Evolutionary conservation across 139 green algal genomes (phyloP), one percentile per base, ranked within the genome.

Genomic region (Auxenochlorella protothecoides): DNA sequence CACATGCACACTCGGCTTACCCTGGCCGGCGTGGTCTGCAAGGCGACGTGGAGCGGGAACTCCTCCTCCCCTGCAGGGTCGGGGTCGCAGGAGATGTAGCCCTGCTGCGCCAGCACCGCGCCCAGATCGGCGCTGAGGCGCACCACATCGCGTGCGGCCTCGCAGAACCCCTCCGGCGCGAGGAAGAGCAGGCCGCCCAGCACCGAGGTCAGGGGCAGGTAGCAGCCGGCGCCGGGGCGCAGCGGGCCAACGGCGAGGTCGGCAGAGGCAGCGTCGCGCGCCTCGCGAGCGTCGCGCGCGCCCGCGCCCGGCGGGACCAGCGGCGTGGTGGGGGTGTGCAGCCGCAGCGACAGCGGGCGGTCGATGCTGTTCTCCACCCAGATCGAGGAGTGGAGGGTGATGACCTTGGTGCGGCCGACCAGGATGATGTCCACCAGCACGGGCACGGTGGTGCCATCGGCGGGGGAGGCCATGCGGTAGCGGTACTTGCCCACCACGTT

Each of bases 401-500:
- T 82, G 68, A 92, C 88, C 75, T 93, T 92, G 68, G 85, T 90
- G 55, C 87, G 79, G 2, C 79, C 84, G 5, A 88, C 86, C 72
- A 96, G 80, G 63, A 87, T 85, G 63, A 96, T 89, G 73, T 96
- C 90, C 59, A 95, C 84, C 14, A 96, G 80, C 65, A 93, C 68
- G 13, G 87, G 84, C 59, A 91, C 72, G 3, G 59, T 70, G 57
- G 78, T 70, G 56, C 86, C 80, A 71, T 90, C 78, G 9, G 80
- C 65, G 0, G 89, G 86, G 0, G 75, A 86, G 52, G 83, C 61
- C 77, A 93, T 83, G 53, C 79, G 71, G 85, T 96, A 94, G 55
- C 83, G 81, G 84, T 94, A 96, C 81, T 95, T 95, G 75, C 90
- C 90, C 59, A 96, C 90, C 44, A 91, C 82, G 63, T 90, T 89